Percentiles rank a stretch among this genome's conserved stretches.
Evolutionary conservation across 2,329 filamentous ascomycete species (phyloP).

Genomic region (Aspergillus arachidicola): DNA sequence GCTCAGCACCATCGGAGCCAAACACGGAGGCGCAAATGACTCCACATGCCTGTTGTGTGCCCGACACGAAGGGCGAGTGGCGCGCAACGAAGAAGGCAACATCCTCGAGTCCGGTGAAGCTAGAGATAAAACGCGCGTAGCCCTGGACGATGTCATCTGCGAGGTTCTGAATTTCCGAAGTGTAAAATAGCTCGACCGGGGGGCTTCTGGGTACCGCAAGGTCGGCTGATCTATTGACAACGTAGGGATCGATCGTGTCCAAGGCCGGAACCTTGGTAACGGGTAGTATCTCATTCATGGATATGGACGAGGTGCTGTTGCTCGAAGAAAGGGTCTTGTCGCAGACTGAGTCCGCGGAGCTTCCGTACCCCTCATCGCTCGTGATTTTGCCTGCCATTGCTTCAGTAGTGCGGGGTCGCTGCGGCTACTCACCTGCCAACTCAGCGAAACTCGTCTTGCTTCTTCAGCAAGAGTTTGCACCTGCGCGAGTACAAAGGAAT

Average conservation of each 20-base stretch:
- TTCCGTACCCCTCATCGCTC: constrained; percentile 16
- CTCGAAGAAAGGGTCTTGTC: neutral
- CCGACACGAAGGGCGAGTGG: constrained; percentile 8
- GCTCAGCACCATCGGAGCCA: neutral
- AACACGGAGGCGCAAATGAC: constrained; percentile 19
- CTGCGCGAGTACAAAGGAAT: constrained; percentile 6
- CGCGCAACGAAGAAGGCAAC: constrained; percentile 25
- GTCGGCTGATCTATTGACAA: constrained; percentile 10
- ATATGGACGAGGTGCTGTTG: neutral
- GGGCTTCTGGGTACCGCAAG: constrained; percentile 12
- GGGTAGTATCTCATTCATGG: constrained; percentile 17
- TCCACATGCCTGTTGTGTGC: constrained; percentile 1
- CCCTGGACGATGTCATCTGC: constrained; percentile 21
- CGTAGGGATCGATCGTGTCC: constrained; percentile 30
- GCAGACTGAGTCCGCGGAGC: constrained; percentile 5
- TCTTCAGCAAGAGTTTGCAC: constrained; percentile 12
- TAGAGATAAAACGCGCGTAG: constrained; percentile 29
- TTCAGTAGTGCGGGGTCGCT: constrained; percentile 18
- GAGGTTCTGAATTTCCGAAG: constrained; percentile 11
- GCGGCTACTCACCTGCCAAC: constrained; percentile 20
- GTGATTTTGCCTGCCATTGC: constrained; percentile 18
- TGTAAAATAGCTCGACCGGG: constrained; percentile 15
- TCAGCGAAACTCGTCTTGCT: constrained; percentile 14
- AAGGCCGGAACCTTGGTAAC: constrained; percentile 30
- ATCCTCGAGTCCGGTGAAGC: constrained; percentile 30